Evolutionary conservation across 257 asterid species (phyloP), one percentile per base, ranked within the genome.

Genomic region (Voacanga thouarsii): DNA sequence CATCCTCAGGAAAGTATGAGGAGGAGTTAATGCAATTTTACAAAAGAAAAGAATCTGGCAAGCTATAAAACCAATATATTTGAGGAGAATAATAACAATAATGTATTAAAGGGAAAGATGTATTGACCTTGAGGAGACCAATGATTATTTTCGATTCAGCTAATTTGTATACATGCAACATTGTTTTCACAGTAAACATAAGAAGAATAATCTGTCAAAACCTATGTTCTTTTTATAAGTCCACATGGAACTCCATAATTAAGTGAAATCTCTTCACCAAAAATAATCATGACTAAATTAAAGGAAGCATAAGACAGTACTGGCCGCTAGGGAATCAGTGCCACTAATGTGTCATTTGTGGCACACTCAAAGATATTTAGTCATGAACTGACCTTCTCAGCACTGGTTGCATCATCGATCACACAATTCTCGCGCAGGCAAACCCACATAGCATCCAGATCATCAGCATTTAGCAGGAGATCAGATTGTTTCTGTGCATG

Each of bases 381-480:
- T 21, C 12, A 44, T 43, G 16, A 51, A 68, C 83, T 24, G 47
- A 93, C 99, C 97, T 96, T 96, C 86, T 96, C 99, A 78, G 99
- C 98, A 78, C 99, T 97, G 78, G 97, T 96, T 82, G 97, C 97
- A 91, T 96, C 99, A 86, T 96, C 99, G 51, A 96, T 96, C 57
- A 93, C 99, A 41, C 99, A 96, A 87, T 96, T 96, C 88, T 93
- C 99, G 74, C 99, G 88, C 78, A 96, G 85, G 86, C 98, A 93
- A 81, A 96, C 96, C 99, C 99, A 96, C 99, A 96, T 96, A 60
- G 98, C 97, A 84, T 96, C 99, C 90, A 96, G 85, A 83, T 96
- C 99, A 83, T 96, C 99, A 71, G 97, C 99, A 94, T 96, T 96
- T 83, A 96, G 91, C 89, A 96, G 83, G 77, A 90, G 93, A 88